These are phyloP conservation scores for Lepidium africanum DNA, from an alignment of 345 rosid genomes.

Conservation along the genomic window DNA sequence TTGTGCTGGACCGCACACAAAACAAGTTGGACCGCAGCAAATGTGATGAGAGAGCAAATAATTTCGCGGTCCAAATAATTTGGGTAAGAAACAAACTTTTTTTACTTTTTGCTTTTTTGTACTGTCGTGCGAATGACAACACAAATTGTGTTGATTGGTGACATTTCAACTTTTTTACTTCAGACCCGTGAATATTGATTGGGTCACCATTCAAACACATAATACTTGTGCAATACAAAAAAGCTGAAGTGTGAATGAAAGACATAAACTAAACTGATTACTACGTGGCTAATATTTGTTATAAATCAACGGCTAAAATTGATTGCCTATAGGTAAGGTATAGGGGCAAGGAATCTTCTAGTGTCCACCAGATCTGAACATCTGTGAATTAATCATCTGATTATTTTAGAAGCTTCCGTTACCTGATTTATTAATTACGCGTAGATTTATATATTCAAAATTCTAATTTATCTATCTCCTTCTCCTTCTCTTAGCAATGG, in stretches of 20 bases:
- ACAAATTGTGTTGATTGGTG: too few relatives aligned
- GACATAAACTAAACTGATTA: neutral
- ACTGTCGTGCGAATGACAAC: too few relatives aligned
- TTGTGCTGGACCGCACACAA: too few relatives aligned
- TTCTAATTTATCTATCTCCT: neutral
- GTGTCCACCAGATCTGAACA: slow-evolving; percentile 3
- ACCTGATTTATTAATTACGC: neutral
- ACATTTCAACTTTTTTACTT: too few relatives aligned
- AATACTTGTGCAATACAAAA: neutral
- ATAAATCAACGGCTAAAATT: neutral
- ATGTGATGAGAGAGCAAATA: too few relatives aligned
- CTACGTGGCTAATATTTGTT: neutral
- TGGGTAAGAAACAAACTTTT: too few relatives aligned
- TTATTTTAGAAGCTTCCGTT: neutral
- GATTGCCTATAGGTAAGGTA: too few relatives aligned
- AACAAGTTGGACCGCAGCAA: too few relatives aligned
- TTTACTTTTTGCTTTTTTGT: too few relatives aligned
- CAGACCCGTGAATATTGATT: too few relatives aligned
- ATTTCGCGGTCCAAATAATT: too few relatives aligned
- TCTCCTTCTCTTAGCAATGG: slow-evolving; percentile 35
- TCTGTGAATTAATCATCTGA: neutral
- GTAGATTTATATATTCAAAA: neutral
- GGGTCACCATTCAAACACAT: too few relatives aligned
- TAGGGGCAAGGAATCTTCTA: slow-evolving; percentile 2
- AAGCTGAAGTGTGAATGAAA: neutral